These are phyloP conservation scores for Dovyalis caffra DNA, from an alignment of 345 rosid species.

Conservation along the genomic window DNA sequence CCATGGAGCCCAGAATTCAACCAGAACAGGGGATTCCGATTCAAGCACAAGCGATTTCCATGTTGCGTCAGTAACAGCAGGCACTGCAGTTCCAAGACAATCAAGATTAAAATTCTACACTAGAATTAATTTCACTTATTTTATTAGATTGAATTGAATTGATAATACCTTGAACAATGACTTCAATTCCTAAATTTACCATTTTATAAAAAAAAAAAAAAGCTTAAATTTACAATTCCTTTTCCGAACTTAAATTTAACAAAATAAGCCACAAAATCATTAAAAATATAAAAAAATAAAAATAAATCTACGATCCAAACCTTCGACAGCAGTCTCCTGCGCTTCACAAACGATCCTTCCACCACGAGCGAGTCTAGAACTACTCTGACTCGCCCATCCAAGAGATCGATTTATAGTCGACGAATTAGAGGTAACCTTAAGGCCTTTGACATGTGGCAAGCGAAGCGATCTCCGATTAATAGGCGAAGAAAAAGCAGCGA, in stretches of 20 bases:
- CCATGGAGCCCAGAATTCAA: slow-evolving; percentile 63
- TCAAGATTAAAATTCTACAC: too few species aligned
- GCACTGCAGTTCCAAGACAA: slow-evolving; percentile 22
- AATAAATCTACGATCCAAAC: slow-evolving; percentile 9
- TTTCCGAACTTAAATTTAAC: too few species aligned
- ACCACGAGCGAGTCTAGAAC: slow-evolving; percentile 13
- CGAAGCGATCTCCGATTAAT: slow-evolving; percentile 15
- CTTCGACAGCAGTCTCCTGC: slow-evolving; percentile 41
- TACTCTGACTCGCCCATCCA: neutral
- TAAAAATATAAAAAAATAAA: neutral
- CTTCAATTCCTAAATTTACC: neutral
- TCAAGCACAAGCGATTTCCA: slow-evolving; percentile 43
- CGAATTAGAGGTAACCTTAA: slow-evolving; percentile 22
- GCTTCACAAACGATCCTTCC: slow-evolving; percentile 41
- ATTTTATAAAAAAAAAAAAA: neutral
- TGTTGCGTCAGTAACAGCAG: slow-evolving; percentile 32
- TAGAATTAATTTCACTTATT: too few species aligned
- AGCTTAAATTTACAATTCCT: neutral
- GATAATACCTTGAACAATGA: neutral
- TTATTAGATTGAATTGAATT: too few species aligned
- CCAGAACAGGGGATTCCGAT: slow-evolving; percentile 38
- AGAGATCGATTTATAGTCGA: slow-evolving; percentile 4
- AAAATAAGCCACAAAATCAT: neutral
- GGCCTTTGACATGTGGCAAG: slow-evolving; percentile 31
- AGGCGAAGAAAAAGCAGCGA: slow-evolving; percentile 12